A percentile compares a stretch with the other conserved stretches of the same genome.
phyloP scores from a whole-genome alignment of 2,329 filamentous ascomycete species.

The Fusarium gaditjirri region DNA sequence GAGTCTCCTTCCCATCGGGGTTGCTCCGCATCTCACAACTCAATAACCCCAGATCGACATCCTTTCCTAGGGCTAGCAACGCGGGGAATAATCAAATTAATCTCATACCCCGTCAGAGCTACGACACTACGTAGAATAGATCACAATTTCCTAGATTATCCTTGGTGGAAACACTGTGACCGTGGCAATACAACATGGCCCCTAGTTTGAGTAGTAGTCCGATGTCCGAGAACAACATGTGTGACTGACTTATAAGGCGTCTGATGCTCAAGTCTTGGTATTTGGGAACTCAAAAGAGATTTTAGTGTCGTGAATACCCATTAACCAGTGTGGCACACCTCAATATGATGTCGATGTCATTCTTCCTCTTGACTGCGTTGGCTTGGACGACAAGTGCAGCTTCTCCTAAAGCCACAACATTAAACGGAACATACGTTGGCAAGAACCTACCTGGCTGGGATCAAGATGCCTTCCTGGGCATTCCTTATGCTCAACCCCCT shows the following conservation, averaged over 20 bases:
- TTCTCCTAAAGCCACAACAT: constrained; percentile 32
- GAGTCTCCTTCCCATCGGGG: constrained; percentile 2
- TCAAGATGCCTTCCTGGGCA: constrained; percentile 55
- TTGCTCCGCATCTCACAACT: constrained; percentile 5
- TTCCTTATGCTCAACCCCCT: constrained; percentile 54
- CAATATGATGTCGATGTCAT: neutral
- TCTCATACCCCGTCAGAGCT: neutral
- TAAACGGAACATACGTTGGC: constrained; percentile 46
- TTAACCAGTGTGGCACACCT: neutral
- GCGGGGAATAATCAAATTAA: constrained; percentile 6
- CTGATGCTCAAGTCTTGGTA: neutral
- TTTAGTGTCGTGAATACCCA: neutral
- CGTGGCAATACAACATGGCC: neutral
- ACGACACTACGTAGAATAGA: neutral
- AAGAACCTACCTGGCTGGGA: constrained; percentile 47
- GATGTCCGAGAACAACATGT: neutral
- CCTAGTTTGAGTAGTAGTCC: neutral
- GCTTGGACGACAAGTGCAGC: neutral
- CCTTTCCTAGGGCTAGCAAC: neutral
- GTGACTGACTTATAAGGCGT: neutral
- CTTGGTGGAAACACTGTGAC: constrained; percentile 27
- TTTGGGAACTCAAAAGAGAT: neutral
- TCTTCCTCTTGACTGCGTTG: neutral
- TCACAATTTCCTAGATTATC: neutral
- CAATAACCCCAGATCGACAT: constrained; percentile 21